Evolutionary conservation across 2,329 filamentous ascomycete species (phyloP).

Genomic region (Verticillium longisporum): DNA sequence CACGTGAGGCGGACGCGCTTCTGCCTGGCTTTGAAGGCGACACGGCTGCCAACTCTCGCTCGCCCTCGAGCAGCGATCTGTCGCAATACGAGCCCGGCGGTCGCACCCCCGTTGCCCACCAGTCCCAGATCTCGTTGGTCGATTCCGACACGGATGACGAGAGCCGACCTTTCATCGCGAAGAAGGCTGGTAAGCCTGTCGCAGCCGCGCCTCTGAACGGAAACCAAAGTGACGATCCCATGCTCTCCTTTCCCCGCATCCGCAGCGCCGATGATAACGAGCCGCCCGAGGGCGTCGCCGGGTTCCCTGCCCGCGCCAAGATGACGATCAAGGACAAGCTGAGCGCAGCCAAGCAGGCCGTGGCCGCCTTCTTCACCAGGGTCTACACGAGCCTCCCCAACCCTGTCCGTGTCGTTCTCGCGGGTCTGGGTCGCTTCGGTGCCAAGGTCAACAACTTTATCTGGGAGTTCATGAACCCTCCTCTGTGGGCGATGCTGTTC

Average conservation of each 20-base stretch:
- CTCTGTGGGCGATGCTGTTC: slow-evolving; percentile 91
- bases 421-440: slow-evolving; percentile 22
- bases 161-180: slow-evolving; percentile 21
- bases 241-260: slow-evolving; percentile 57
- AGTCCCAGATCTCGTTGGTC: slow-evolving; percentile 36
- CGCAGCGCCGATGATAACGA: slow-evolving; percentile 33
- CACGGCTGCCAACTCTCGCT: slow-evolving; percentile 24
- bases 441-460: slow-evolving; percentile 54
- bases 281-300: slow-evolving; percentile 31
- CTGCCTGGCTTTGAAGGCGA: slow-evolving; percentile 37
- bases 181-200: slow-evolving; percentile 15
- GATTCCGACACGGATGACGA: slow-evolving; percentile 43
- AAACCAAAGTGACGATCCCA: slow-evolving; percentile 37
- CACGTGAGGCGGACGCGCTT: slow-evolving; percentile 35
- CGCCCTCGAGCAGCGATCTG: slow-evolving; percentile 29
- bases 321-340: slow-evolving; percentile 22
- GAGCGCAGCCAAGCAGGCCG: slow-evolving; percentile 14
- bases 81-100: slow-evolving; percentile 47
- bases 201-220: slow-evolving; percentile 16
- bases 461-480: slow-evolving; percentile 97
- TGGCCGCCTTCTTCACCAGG: slow-evolving; percentile 15
- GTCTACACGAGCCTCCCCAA: slow-evolving; percentile 31
- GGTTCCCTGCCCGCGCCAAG: slow-evolving; percentile 29
- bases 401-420: slow-evolving; percentile 29
- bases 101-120: slow-evolving; percentile 44